phyloP scores from a whole-genome alignment of 305 asterid genomes.

The Stenogyne calaminthoides region DNA sequence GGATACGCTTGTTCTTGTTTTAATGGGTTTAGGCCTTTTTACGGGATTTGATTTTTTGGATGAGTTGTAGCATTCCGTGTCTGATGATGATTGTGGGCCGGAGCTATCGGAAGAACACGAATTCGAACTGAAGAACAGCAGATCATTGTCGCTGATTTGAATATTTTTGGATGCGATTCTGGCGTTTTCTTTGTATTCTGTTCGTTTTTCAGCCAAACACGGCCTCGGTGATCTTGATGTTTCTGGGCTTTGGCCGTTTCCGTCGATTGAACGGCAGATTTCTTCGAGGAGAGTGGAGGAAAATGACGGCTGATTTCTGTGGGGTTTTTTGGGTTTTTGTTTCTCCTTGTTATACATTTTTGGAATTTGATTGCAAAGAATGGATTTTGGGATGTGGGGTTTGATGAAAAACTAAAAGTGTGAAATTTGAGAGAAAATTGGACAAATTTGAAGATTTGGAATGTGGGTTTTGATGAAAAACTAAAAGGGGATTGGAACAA shows the following conservation, averaged over 20 bases:
- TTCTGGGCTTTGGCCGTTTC: background rate
- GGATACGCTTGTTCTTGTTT: conserved; percentile 37
- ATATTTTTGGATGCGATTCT: conserved; percentile 5
- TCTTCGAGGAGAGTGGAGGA: conserved; percentile 65
- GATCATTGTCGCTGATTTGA: conserved; percentile 33
- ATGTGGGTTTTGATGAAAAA: too few species aligned
- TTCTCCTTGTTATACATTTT: conserved; percentile 43
- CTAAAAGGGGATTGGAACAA: too few species aligned
- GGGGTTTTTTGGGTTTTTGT: conserved; percentile 29
- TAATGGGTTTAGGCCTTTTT: conserved; percentile 42
- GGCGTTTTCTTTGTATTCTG: conserved; percentile 31
- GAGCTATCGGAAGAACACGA: conserved; percentile 52
- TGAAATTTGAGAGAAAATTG: background rate
- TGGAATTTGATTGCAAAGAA: background rate
- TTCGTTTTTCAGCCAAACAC: conserved; percentile 44
- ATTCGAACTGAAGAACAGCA: conserved; percentile 40
- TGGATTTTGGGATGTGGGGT: background rate
- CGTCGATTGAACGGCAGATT: conserved; percentile 55
- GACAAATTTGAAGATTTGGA: background rate
- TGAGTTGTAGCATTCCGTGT: conserved; percentile 35
- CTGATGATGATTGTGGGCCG: conserved; percentile 41
- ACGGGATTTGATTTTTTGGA: background rate
- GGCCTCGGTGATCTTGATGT: conserved; percentile 24
- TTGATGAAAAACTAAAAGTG: too few species aligned
- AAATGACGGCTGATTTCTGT: conserved; percentile 45